These are phyloP conservation scores for Chrysopogon serrulatus DNA, from an alignment of 176 grass and related monocot species.

Conservation along the genomic window DNA sequence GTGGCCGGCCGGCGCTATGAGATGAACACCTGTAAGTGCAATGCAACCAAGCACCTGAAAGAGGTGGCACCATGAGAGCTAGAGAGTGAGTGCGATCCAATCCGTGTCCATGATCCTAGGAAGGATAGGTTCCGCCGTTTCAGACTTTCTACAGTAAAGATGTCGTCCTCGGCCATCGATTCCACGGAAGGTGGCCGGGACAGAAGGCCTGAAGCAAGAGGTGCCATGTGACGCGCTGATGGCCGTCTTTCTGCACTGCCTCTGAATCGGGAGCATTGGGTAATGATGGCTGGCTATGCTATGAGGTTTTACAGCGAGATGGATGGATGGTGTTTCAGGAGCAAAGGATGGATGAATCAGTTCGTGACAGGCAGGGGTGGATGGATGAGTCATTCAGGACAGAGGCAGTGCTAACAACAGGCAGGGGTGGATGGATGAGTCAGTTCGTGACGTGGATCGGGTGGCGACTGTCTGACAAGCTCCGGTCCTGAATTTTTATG, in stretches of 20 bases:
- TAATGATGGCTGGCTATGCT: neutral
- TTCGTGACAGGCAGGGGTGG: too few species aligned
- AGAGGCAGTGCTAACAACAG: too few species aligned
- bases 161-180: neutral
- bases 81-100: neutral
- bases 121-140: neutral
- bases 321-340: neutral
- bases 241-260: neutral
- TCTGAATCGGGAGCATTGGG: neutral
- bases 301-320: neutral
- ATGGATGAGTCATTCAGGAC: too few species aligned
- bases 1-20: neutral
- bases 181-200: neutral
- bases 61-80: constrained; percentile 2
- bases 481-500: too few species aligned
- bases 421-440: too few species aligned
- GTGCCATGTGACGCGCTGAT: neutral
- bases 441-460: too few species aligned
- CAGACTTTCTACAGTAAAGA: neutral
- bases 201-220: neutral
- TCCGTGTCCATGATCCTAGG: neutral
- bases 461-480: too few species aligned
- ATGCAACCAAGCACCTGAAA: neutral
- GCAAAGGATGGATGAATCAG: neutral
- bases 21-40: neutral